phyloP scores from a whole-genome alignment of 805 yeast genomes.

The Starmerella asiatica region DNA sequence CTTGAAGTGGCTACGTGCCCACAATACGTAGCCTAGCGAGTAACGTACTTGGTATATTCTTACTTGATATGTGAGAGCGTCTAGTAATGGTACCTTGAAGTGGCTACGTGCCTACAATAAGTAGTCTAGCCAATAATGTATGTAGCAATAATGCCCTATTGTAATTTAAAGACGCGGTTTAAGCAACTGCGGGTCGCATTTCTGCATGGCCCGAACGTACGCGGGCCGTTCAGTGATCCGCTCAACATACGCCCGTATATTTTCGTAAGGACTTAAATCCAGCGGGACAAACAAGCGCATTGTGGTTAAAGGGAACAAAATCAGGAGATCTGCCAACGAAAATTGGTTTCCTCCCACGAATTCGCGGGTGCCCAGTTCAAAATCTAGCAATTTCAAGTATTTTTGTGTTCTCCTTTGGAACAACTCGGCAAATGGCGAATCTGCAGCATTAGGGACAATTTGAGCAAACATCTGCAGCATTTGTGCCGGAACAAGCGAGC shows the following conservation, averaged over 20 bases:
- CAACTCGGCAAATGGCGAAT: conserved; percentile 1
- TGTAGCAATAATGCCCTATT: too few relatives aligned
- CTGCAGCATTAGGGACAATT: conserved; percentile 18
- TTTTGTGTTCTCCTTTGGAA: conserved; percentile 29
- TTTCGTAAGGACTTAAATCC: not conserved
- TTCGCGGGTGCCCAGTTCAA: conserved; percentile 33
- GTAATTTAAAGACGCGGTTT: too few relatives aligned
- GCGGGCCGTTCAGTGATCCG: conserved; percentile 4
- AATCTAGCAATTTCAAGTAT: conserved; percentile 33
- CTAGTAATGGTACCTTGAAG: too few relatives aligned
- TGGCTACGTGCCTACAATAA: too few relatives aligned
- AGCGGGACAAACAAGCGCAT: not conserved
- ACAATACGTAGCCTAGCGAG: too few relatives aligned
- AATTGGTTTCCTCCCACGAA: conserved; percentile 47
- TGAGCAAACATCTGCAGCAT: conserved; percentile 28
- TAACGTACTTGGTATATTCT: too few relatives aligned
- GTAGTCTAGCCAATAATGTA: too few relatives aligned
- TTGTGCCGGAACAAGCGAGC: conserved; percentile 34
- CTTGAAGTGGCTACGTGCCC: too few relatives aligned
- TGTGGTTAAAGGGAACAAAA: conserved; percentile 4
- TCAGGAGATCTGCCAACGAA: conserved; percentile 45
- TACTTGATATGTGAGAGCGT: too few relatives aligned
- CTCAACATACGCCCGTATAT: conserved; percentile 1
- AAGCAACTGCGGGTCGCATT: not conserved
- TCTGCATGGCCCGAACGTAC: conserved; percentile 4